Evolutionary conservation across 305 asterid species (phyloP).

Genomic region (Petunia hybrid): DNA sequence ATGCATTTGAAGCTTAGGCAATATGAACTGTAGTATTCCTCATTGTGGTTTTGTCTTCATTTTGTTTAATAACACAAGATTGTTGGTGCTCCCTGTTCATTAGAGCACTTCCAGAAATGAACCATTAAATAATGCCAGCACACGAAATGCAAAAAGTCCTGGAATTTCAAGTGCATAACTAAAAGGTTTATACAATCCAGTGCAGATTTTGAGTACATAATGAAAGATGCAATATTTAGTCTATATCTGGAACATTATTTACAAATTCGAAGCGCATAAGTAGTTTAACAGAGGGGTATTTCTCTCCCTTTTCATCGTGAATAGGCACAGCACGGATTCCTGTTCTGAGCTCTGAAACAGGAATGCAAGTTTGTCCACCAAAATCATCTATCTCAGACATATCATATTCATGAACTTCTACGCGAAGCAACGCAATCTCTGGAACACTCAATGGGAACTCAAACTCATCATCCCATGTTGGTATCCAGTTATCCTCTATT

Average conservation of each 20-base stretch:
- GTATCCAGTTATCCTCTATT: conserved; percentile 78
- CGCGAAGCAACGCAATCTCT: conserved; percentile 77
- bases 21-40: not conserved
- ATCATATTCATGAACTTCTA: conserved; percentile 86
- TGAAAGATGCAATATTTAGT: not conserved
- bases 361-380: conserved; percentile 91
- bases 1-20: not conserved
- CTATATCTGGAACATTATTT: conserved; percentile 31
- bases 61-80: conserved; percentile 1
- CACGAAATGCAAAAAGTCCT: not conserved
- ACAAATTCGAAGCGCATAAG: conserved; percentile 63
- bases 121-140: not conserved
- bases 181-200: not conserved
- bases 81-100: not conserved
- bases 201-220: not conserved
- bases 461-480: conserved; percentile 79
- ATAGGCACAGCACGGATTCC: conserved; percentile 78
- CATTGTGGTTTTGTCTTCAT: conserved; percentile 5
- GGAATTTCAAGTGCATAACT: not conserved
- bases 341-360: conserved; percentile 71
- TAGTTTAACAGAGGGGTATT: conserved; percentile 69
- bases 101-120: not conserved
- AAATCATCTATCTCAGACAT: conserved; percentile 80
- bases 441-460: conserved; percentile 71
- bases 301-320: conserved; percentile 63